These are phyloP conservation scores for Polyplosphaeria fusca DNA, from an alignment of 495 filamentous ascomycete species.

Conservation along the genomic window DNA sequence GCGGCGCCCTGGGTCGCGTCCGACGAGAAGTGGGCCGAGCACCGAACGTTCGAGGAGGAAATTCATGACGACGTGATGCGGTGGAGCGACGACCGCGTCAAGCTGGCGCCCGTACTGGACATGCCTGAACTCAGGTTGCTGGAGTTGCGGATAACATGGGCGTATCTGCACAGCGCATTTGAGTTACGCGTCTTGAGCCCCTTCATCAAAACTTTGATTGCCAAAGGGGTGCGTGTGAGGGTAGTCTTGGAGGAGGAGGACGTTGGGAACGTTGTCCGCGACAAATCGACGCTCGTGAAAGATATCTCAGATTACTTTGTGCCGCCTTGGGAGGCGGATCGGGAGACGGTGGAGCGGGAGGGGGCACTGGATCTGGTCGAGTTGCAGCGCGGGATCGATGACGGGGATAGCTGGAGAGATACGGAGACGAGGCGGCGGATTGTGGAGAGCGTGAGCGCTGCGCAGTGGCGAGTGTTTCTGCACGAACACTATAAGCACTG, in stretches of 20 bases:
- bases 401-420: background rate
- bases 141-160: background rate
- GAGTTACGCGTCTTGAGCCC: background rate
- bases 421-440: background rate
- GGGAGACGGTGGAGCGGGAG: background rate
- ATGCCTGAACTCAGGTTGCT: background rate
- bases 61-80: background rate
- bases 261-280: background rate
- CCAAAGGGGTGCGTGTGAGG: background rate
- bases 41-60: background rate
- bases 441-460: background rate
- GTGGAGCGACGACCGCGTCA: background rate
- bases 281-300: background rate
- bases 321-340: background rate
- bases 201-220: background rate
- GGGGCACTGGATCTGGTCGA: too few relatives aligned
- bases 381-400: too few relatives aligned
- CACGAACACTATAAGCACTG: background rate
- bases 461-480: background rate
- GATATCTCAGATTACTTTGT: background rate
- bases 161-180: background rate
- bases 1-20: background rate
- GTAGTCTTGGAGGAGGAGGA: background rate
- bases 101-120: background rate
- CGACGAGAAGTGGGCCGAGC: background rate